Evolutionary conservation across 164 flowering plant genomes (phyloP), one percentile per base, ranked within the genome.

Genomic region (Taxillus chinensis): DNA sequence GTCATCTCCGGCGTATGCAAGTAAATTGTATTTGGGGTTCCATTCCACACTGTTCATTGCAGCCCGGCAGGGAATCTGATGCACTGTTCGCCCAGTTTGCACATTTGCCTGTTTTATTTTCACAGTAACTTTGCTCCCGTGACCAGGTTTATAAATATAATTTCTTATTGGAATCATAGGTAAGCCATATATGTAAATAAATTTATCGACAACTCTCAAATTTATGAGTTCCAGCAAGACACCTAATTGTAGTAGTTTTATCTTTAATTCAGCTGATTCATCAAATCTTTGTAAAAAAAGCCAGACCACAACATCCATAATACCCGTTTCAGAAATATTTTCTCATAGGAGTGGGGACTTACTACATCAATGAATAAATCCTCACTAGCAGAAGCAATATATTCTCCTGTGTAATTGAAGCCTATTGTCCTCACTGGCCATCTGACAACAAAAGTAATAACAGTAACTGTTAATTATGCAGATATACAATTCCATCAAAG

Each of bases 31-130:
- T 60, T 89, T 90, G 45, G 97, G 99, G 78, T 93, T 93, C 97
- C 98, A 93, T 65, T 93, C 98, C 63, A 88, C 97, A 64, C 98
- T 93, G 77, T 93, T 93, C 97, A 88, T 90, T 41, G 98, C 97
- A 50, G 96, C 96, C 55, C 95, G 78, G 41, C 97, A 88, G 41
- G 96, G 90, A 70, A 93, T 90, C 60, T 93, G 96, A 78, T 90
- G 96, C 51, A 93, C 84, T 40, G 96, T 79, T 58, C 95, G 78
- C 5, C 97, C 98, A 59, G 85, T 88, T 46, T 84, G 84, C 55
- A 90, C 90, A 76, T 77, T 83, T 37, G 98, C 76, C 98, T 93
- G 86, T 71, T 50, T 39, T 56, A 57, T 27, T 27, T 27, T 0
- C 27, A 46, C 57, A 76, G 63, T 16, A 73, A 17, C 45, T 6